phyloP scores from a whole-genome alignment of 139 green algal genomes.

The Micractinium sp. region DNA sequence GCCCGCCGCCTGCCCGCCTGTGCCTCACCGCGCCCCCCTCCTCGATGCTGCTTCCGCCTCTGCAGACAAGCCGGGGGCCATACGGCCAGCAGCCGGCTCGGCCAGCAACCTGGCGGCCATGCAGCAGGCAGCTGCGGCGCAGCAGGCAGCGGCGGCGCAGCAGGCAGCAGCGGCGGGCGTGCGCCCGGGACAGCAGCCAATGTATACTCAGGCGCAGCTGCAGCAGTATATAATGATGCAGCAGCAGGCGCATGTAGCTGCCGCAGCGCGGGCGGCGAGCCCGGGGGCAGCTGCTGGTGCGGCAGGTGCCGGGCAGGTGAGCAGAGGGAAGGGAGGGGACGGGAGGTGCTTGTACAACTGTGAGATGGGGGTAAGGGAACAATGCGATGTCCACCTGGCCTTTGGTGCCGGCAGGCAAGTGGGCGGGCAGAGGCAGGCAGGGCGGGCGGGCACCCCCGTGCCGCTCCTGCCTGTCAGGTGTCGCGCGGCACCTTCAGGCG shows the following conservation, averaged over 20 bases:
- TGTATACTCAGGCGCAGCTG: neutral
- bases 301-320: neutral
- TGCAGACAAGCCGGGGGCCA: conserved; percentile 9
- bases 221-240: neutral
- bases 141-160: neutral
- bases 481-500: no score
- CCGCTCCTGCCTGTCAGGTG: no score
- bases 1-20: neutral
- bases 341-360: no score
- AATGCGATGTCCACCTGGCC: no score
- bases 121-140: neutral
- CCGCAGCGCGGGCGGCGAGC: neutral
- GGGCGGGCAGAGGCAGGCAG: no score
- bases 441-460: no score
- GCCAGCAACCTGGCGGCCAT: neutral
- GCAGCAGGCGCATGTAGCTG: neutral
- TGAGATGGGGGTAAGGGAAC: no score
- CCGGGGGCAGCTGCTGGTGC: neutral
- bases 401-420: no score
- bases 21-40: neutral
- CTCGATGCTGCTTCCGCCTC: no score
- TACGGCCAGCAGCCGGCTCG: neutral
- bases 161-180: neutral
- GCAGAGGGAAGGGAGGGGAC: no score
- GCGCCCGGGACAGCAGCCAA: neutral